Percentiles rank a stretch among this genome's conserved stretches.
phyloP scores from a whole-genome alignment of 2,329 filamentous ascomycete genomes.

The Didymella segeticola region DNA sequence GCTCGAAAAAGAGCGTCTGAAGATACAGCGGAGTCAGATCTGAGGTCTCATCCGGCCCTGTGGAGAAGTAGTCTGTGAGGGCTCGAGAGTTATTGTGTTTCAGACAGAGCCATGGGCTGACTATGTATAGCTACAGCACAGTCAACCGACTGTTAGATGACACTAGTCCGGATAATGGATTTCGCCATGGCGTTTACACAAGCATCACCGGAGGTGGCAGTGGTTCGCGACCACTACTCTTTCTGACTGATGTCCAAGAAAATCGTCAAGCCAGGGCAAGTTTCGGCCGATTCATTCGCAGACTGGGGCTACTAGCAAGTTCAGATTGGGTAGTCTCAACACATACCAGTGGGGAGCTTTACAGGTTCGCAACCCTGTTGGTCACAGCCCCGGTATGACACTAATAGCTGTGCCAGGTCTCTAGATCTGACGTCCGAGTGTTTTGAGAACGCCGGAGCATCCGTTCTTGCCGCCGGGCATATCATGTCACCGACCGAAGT shows the following conservation, averaged over 20 bases:
- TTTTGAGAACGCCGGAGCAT: slow-evolving; percentile 1
- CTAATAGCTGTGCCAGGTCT: not conserved
- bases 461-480: not conserved
- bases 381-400: not conserved
- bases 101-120: not conserved
- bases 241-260: not conserved
- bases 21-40: slow-evolving; percentile 1
- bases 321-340: not conserved
- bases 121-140: not conserved
- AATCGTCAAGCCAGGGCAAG: not conserved
- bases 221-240: not conserved
- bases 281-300: not conserved
- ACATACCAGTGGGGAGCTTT: not conserved
- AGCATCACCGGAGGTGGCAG: not conserved
- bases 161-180: not conserved
- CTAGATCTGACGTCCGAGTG: not conserved
- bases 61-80: slow-evolving; percentile 1
- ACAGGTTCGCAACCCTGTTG: not conserved
- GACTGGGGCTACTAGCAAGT: not conserved
- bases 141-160: not conserved
- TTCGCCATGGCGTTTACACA: not conserved
- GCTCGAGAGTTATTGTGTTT: not conserved
- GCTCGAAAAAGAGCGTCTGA: not conserved
- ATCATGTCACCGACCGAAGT: slow-evolving; percentile 1
- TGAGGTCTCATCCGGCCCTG: not conserved